Conservation (phyloP, 306 rosid species). For the Citrullus mucosospermus region DNA sequence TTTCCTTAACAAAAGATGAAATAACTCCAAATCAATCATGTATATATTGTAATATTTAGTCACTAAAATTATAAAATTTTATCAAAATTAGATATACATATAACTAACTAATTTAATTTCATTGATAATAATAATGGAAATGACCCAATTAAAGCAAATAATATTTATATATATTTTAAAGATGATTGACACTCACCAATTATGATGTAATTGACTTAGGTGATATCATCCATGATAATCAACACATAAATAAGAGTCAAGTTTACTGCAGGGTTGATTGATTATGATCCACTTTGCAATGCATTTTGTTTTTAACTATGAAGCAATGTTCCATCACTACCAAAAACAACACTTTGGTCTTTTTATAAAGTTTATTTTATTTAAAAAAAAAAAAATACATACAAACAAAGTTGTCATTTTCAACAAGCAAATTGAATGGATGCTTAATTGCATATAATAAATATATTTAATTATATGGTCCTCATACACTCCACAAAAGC, state of each 20-base stretch:
- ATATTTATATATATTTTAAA: background rate
- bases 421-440: slow-evolving; percentile 17
- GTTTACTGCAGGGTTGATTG: background rate
- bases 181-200: background rate
- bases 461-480: slow-evolving; percentile 10
- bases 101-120: background rate
- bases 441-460: background rate
- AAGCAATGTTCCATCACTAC: background rate
- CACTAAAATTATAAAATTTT: background rate
- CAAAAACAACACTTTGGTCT: background rate
- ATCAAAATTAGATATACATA: background rate
- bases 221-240: background rate
- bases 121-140: background rate
- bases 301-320: background rate
- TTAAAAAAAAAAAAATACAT: background rate
- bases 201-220: background rate
- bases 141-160: background rate
- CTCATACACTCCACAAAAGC: slow-evolving; percentile 22
- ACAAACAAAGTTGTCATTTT: slow-evolving; percentile 29
- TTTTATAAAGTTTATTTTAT: background rate
- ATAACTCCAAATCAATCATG: no score
- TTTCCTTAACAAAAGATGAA: no score
- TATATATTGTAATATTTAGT: background rate
- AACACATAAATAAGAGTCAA: background rate
- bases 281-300: background rate